A percentile compares a stretch with the other conserved stretches of the same genome.
phyloP scores from a whole-genome alignment of 192 early-diverging fungal genomes.

The Backusella liffmaniae region DNA sequence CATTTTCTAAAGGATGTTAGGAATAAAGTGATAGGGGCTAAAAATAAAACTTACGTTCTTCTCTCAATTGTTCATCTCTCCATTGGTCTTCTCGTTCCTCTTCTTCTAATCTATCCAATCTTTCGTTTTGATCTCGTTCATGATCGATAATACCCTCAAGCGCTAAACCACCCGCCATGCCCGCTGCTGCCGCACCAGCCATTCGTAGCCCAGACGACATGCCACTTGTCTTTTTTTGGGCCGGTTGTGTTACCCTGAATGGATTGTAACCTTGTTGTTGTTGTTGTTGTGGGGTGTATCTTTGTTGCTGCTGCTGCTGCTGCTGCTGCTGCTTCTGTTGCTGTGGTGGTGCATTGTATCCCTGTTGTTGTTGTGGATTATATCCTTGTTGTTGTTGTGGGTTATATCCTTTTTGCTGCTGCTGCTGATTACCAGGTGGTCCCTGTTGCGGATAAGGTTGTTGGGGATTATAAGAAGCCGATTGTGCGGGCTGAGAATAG shows the following conservation, averaged over 20 bases:
- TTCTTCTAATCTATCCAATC: constrained; percentile 21
- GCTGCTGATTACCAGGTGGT: no score
- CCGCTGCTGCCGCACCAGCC: constrained; percentile 26
- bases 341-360: not conserved
- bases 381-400: not conserved
- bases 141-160: constrained; percentile 31
- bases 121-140: constrained; percentile 23
- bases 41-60: not conserved
- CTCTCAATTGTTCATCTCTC: not conserved
- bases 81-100: constrained; percentile 4
- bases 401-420: no score
- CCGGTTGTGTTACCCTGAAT: not conserved
- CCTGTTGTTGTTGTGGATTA: not conserved
- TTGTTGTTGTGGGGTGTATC: not conserved
- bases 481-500: no score
- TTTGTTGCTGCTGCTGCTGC: not conserved
- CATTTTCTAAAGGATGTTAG: not conserved
- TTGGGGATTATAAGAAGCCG: not conserved
- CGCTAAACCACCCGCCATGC: constrained; percentile 26
- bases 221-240: not conserved
- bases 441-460: not conserved
- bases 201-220: constrained; percentile 24
- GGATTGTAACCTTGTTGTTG: not conserved
- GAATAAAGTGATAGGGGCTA: not conserved
- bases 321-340: not conserved